phyloP scores from a whole-genome alignment of 2,329 filamentous ascomycete genomes.

The Venturia effusa region DNA sequence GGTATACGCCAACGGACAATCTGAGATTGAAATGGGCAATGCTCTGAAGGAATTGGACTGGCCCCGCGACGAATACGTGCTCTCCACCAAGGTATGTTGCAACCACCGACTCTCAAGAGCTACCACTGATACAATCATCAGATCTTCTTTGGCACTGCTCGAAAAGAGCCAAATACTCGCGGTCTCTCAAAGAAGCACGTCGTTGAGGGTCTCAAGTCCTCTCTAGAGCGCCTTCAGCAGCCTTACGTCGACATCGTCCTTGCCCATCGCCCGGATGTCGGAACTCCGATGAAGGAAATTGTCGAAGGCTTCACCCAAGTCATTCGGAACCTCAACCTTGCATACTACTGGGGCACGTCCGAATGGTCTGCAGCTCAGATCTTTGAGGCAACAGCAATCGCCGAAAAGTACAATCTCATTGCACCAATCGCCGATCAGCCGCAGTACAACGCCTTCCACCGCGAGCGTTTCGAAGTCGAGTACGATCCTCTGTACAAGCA shows the following conservation, averaged over 20 bases:
- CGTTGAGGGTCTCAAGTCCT: conserved; percentile 48
- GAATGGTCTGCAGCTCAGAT: conserved; percentile 52
- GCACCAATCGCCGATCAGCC: conserved; percentile 44
- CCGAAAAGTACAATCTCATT: conserved; percentile 48
- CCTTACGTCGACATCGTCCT: conserved; percentile 58
- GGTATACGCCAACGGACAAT: conserved; percentile 19
- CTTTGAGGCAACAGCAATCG: conserved; percentile 44
- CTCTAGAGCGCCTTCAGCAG: conserved; percentile 47
- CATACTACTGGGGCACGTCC: conserved; percentile 54
- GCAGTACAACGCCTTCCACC: conserved; percentile 52
- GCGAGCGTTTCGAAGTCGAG: conserved; percentile 50
- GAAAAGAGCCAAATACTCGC: conserved; percentile 47
- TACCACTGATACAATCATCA: neutral
- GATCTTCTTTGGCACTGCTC: conserved; percentile 43
- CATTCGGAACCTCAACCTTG: conserved; percentile 45
- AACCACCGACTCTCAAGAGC: neutral
- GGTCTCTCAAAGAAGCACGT: conserved; percentile 40
- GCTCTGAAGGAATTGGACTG: conserved; percentile 37
- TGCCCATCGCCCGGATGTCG: conserved; percentile 54
- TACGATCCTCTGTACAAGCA: conserved; percentile 47
- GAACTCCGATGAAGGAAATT: conserved; percentile 52
- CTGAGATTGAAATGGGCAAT: conserved; percentile 48
- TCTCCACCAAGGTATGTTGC: conserved; percentile 14
- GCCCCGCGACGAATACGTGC: conserved; percentile 37
- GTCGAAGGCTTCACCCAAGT: conserved; percentile 44